Evolutionary conservation across 2,329 filamentous ascomycete species (phyloP), one percentile per base, ranked within the genome.

Genomic region (Alternaria postmessia): DNA sequence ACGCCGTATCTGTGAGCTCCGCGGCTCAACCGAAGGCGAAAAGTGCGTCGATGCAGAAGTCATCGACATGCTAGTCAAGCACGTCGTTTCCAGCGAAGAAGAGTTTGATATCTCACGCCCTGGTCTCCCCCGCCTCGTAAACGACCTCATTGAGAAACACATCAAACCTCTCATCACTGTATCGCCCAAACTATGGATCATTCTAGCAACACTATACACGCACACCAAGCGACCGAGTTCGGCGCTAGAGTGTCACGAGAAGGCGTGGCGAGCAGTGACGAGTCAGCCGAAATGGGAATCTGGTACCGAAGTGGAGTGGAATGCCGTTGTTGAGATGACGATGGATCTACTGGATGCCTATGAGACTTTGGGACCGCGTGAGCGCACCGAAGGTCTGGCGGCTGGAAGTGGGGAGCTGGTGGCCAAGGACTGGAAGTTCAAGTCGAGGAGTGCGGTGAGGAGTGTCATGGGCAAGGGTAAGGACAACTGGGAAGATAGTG

Each of bases 161-260:
- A 81, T 99, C 24, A 86, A 90, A 0, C 94, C 95, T 0, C 84
- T 98, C 4, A 96, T 98, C 74, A 99, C 95, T 0, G 83, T 85
- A 26, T 89, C 91, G 2, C 86, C 89, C 0, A 86, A 89, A 26
- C 86, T 97, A 1, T 98, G 94, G 93, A 83, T 86, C 2, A 81
- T 96, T 0, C 83, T 96, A 0, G 85, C 89, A 0, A 87, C 88
- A 5, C 82, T 96, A 16, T 88, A 92, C 5, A 83, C 89, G 14
- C 97, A 93, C 88, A 86, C 88, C 7, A 80, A 86, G 3, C 90
- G 91, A 54, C 91, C 90, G 1, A 80, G 82, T 0, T 89, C 88
- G 2, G 92, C 94, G 5, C 83, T 98, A 1, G 91, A 93, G 6
- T 92, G 92, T 1, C 88, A 94, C 30, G 95, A 98, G 80, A 94